A percentile compares a stretch with the other conserved stretches of the same genome.
phyloP scores from a whole-genome alignment of 164 flowering plant genomes.

The Piper betle region DNA sequence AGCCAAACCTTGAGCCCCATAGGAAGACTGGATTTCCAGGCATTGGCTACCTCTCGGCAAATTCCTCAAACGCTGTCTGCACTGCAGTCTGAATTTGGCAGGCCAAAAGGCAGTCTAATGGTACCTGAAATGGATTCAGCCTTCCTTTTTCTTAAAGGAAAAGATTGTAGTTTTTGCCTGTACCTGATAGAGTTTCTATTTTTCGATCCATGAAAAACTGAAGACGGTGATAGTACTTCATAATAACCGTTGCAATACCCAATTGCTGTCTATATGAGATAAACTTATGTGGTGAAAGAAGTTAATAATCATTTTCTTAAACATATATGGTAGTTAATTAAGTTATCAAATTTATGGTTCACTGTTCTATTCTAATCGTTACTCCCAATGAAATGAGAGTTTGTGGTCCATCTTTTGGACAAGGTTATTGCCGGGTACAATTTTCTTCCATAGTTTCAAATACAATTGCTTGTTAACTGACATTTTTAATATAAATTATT shows the following conservation, averaged over 20 bases:
- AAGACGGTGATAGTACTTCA: too few relatives aligned
- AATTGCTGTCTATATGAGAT: too few relatives aligned
- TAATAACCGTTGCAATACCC: too few relatives aligned
- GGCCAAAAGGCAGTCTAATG: constrained; percentile 34
- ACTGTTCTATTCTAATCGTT: not conserved
- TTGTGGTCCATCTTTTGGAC: constrained; percentile 70
- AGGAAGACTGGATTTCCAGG: constrained; percentile 53
- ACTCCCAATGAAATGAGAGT: constrained; percentile 28
- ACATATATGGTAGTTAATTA: not conserved
- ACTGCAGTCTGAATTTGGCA: constrained; percentile 64
- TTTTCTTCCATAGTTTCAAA: not conserved
- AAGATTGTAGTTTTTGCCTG: too few relatives aligned
- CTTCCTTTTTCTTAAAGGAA: not conserved
- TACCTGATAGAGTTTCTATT: too few relatives aligned
- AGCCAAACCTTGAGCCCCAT: constrained; percentile 35
- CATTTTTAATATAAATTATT: too few relatives aligned
- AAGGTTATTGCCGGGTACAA: constrained; percentile 75
- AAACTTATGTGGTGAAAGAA: not conserved
- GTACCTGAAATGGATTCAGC: constrained; percentile 38
- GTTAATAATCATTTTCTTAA: too few relatives aligned
- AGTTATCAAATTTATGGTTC: too few relatives aligned
- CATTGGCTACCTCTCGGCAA: constrained; percentile 69
- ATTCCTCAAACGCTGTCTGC: constrained; percentile 68
- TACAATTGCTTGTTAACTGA: too few relatives aligned
- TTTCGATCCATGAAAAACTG: too few relatives aligned